A percentile compares a stretch with the other conserved stretches of the same genome.
Evolutionary conservation across 1,284 basidiomycete genomes (phyloP).

Genomic region (Filobasidium uniguttulatum): DNA sequence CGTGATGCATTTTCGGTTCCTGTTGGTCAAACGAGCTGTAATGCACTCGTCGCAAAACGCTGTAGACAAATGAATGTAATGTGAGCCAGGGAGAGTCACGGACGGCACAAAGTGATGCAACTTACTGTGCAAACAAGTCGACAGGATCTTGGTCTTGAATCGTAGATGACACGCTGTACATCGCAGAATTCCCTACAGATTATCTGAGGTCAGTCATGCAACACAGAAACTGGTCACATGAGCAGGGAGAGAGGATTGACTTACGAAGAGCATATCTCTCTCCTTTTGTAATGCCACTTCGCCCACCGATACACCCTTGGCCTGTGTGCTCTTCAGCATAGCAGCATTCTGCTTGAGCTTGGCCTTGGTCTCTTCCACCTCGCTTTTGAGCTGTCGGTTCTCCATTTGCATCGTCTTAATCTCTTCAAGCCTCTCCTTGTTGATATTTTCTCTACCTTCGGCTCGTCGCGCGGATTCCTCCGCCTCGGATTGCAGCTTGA

Average conservation of each 20-base stretch:
- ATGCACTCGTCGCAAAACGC: slow-evolving; percentile 82
- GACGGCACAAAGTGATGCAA: slow-evolving; percentile 19
- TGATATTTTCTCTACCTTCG: slow-evolving; percentile 28
- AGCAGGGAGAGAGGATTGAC: slow-evolving; percentile 21
- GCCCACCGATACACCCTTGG: slow-evolving; percentile 34
- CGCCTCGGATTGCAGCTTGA: slow-evolving; percentile 15
- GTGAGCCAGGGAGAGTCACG: slow-evolving; percentile 11
- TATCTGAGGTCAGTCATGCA: slow-evolving; percentile 1
- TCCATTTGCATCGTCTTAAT: not conserved
- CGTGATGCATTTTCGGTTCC: slow-evolving; percentile 90
- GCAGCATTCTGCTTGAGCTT: slow-evolving; percentile 30
- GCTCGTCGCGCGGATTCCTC: slow-evolving; percentile 28
- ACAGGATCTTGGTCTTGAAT: slow-evolving; percentile 75
- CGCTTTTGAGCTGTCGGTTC: slow-evolving; percentile 12
- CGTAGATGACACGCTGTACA: slow-evolving; percentile 81
- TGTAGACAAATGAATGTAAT: slow-evolving; percentile 23
- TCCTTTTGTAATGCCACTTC: slow-evolving; percentile 42
- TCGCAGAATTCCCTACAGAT: slow-evolving; percentile 59
- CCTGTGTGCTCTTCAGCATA: slow-evolving; percentile 28
- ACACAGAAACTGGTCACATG: not conserved
- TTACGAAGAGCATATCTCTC: slow-evolving; percentile 54
- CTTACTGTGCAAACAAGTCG: slow-evolving; percentile 89
- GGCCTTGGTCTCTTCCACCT: slow-evolving; percentile 26
- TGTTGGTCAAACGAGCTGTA: slow-evolving; percentile 70
- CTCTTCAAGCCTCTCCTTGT: slow-evolving; percentile 30